Base-by-base conservation (phyloP, 257 asterid genomes). In the Gardenia jasminoides region DNA sequence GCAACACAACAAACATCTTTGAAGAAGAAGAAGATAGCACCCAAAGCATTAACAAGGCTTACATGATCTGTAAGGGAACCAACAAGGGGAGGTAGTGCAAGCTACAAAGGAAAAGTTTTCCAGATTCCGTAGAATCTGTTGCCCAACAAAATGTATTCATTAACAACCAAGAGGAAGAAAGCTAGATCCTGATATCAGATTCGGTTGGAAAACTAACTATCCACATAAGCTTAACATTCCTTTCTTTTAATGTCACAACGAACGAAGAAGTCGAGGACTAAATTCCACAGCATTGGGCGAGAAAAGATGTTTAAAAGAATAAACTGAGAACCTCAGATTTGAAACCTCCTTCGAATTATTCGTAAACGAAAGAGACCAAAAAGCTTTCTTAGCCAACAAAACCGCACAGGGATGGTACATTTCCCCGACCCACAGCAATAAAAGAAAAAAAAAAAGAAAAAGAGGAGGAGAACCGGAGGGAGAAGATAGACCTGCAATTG, bases 401-500 rank as follows among this genome's bases (percentile, higher is more conserved):
- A n/a, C 77, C n/a, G 33, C 39, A 59, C 19, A 61, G 10, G 26
- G 73, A 67, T 75, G 20, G 30, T 59, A 33, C 59, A 41, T 80
- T 65, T 33, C 28, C 58, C 17, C 1, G 7, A 67, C 6, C 39
- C 1, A 39, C 3, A 39, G 10, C 16, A 50, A 46, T 46, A 36
- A 1, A 10, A 17, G 10, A 30, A 46, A 12, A 41, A 75, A 5
- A 79, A 16, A 79, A 22, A 85, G 36, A 20, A 61, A 4, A n/a
- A 28, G 44, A 77, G 26, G 78, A 0, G 9, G 30, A 61, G n/a
- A n/a, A 61, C 7, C 36, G n/a, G 6, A n/a, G 5, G 17, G 67
- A 61, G 67, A 30, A 64, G 30, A 1, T 28, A 33, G 62, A 94
- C 98, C 98, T 92, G 98, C 98, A 94, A 77, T 90, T 88, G 76